A percentile compares a stretch with the other conserved stretches of the same genome.
Conservation (phyloP, 2,329 filamentous ascomycete genomes). For the Phialophora verrucosa region DNA sequence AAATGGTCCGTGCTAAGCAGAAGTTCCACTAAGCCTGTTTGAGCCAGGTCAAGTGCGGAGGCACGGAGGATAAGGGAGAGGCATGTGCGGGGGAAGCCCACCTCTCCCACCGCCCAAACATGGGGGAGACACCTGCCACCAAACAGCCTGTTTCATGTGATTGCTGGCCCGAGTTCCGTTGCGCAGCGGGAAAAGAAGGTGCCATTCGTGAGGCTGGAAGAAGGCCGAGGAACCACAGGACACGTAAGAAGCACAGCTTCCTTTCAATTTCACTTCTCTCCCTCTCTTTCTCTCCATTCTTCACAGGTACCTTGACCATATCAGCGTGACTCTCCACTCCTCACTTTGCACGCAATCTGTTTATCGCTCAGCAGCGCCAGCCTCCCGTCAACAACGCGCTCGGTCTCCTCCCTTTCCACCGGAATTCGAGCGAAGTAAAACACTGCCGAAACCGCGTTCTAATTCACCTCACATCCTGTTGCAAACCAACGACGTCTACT, state of each 20-base stretch:
- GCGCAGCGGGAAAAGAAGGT: slow-evolving; percentile 7
- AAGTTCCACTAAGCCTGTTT: neutral
- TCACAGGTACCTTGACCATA: slow-evolving; percentile 5
- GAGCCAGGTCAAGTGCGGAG: slow-evolving; percentile 13
- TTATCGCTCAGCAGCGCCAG: neutral
- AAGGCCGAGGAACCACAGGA: slow-evolving; percentile 10
- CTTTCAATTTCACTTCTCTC: slow-evolving; percentile 3
- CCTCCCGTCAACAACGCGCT: neutral
- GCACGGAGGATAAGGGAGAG: slow-evolving; percentile 18
- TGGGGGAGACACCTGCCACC: slow-evolving; percentile 1
- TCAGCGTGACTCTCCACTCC: slow-evolving; percentile 8
- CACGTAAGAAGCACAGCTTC: slow-evolving; percentile 4
- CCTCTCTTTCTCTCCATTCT: slow-evolving; percentile 16
- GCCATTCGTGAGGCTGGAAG: slow-evolving; percentile 8
- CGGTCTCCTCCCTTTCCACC: neutral
- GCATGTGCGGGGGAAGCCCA: slow-evolving; percentile 19
- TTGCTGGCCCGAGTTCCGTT: slow-evolving; percentile 7
- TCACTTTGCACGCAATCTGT: neutral
- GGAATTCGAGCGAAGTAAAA: slow-evolving; percentile 1
- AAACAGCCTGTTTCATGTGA: slow-evolving; percentile 18
- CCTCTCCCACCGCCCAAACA: neutral
- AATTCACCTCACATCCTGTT: neutral
- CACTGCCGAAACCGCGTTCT: neutral
- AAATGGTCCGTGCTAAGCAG: slow-evolving; percentile 7
- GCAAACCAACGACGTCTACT: neutral